These are phyloP conservation scores for Apiotrichum sp. DNA, from an alignment of 1,284 basidiomycete species.

Conservation along the genomic window DNA sequence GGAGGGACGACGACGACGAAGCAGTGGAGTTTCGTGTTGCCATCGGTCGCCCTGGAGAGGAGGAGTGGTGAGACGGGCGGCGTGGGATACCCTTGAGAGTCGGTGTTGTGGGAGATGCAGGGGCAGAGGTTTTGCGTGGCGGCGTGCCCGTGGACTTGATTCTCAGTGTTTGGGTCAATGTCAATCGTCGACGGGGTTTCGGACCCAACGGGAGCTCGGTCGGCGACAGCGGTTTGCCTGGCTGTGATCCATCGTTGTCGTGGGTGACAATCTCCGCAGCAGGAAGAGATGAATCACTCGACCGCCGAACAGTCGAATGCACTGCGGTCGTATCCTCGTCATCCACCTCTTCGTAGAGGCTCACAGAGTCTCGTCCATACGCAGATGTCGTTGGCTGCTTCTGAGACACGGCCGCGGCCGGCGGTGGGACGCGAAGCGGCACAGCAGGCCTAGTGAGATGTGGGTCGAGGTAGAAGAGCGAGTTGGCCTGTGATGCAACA, in stretches of 20 bases:
- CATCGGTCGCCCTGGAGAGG: not conserved
- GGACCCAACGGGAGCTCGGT: not conserved
- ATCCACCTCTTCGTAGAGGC: constrained; percentile 6
- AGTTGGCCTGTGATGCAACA: constrained; percentile 82
- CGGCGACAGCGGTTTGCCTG: not conserved
- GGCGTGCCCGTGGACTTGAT: not conserved
- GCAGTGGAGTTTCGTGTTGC: not conserved
- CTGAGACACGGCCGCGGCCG: constrained; percentile 1
- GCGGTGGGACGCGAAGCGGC: constrained; percentile 61
- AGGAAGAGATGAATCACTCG: constrained; percentile 2
- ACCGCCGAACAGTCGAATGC: not conserved
- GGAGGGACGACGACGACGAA: not conserved
- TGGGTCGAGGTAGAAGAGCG: constrained; percentile 92
- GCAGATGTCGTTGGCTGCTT: not conserved
- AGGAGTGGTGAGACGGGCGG: not conserved
- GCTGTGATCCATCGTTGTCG: constrained; percentile 18
- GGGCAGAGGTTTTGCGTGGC: not conserved
- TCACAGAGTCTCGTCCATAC: not conserved
- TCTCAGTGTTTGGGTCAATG: not conserved
- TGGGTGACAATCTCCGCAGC: constrained; percentile 34
- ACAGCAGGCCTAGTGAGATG: constrained; percentile 81
- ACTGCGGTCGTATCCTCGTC: constrained; percentile 5
- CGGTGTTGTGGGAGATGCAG: not conserved
- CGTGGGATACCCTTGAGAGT: not conserved
- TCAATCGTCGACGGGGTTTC: not conserved